Percentiles rank a stretch among this genome's conserved stretches.
Conservation (phyloP, 2,329 filamentous ascomycete genomes). For the Lachnellula occidentalis region DNA sequence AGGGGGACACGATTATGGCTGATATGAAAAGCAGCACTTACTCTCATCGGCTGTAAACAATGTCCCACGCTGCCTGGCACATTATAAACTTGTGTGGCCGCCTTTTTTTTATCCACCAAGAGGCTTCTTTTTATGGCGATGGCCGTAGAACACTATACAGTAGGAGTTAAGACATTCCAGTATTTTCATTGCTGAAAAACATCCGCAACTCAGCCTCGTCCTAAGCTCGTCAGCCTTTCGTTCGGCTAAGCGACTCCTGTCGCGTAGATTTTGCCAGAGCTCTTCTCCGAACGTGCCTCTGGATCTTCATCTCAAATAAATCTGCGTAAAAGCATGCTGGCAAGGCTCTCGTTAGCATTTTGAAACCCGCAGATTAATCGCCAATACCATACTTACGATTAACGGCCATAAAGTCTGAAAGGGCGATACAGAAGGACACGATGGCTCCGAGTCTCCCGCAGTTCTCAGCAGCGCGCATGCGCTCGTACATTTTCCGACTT, state of each 20-base stretch:
- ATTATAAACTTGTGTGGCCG: no score
- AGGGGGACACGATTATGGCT: no score
- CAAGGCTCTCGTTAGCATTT: background rate
- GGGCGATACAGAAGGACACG: background rate
- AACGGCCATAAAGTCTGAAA: no score
- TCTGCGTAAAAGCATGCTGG: constrained; percentile 9
- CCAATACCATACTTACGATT: background rate
- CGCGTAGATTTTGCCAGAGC: background rate
- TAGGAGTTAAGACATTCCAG: no score
- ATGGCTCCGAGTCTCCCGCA: constrained; percentile 31
- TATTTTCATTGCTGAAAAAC: no score
- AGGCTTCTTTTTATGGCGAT: background rate
- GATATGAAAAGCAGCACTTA: no score
- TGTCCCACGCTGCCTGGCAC: no score
- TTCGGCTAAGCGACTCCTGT: background rate
- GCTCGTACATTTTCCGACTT: constrained; percentile 78
- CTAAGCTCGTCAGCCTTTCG: background rate
- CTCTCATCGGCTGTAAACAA: no score
- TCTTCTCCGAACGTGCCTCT: background rate
- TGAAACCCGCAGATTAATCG: constrained; percentile 1
- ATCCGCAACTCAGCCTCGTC: constrained; percentile 3
- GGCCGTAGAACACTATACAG: background rate
- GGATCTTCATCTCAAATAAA: background rate
- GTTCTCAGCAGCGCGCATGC: constrained; percentile 68
- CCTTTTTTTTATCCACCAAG: no score